A percentile compares a stretch with the other conserved stretches of the same genome.
These are phyloP conservation scores for Pseudodiploospora longispora DNA, from an alignment of 2,329 filamentous ascomycete species.

Conservation along the genomic window DNA sequence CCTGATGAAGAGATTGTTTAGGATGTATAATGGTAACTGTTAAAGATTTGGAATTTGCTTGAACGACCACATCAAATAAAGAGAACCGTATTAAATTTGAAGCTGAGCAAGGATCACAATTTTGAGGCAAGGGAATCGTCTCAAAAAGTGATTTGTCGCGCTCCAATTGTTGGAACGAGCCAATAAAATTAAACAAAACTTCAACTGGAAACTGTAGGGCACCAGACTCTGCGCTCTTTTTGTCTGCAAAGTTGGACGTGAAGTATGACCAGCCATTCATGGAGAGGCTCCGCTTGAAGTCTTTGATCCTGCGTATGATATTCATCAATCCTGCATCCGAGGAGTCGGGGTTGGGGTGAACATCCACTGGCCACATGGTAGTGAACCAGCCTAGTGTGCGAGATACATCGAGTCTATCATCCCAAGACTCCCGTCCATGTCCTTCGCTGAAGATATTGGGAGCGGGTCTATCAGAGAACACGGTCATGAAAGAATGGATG, in stretches of 20 bases:
- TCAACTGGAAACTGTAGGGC: conserved; percentile 25
- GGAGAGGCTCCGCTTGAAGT: conserved; percentile 10
- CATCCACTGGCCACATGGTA: conserved; percentile 19
- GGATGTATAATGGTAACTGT: not conserved
- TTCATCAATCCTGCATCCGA: conserved; percentile 1
- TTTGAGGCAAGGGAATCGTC: not conserved
- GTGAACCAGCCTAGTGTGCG: conserved; percentile 29
- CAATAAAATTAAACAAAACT: conserved; percentile 16
- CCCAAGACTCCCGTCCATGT: conserved; percentile 25
- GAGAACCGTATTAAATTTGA: not conserved
- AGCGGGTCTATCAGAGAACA: conserved; percentile 17
- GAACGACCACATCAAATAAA: too few species aligned
- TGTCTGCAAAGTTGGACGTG: conserved; percentile 9
- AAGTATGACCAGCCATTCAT: conserved; percentile 15
- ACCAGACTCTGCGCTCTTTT: conserved; percentile 18
- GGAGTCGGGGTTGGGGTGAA: not conserved
- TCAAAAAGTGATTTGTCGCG: conserved; percentile 1
- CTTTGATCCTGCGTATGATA: conserved; percentile 14
- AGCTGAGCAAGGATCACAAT: not conserved
- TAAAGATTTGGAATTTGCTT: not conserved
- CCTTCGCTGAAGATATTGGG: conserved; percentile 22
- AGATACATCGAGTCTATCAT: conserved; percentile 19
- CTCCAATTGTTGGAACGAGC: conserved; percentile 17
- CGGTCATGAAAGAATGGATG: conserved; percentile 13
- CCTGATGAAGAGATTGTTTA: not conserved